Evolutionary conservation across 2,329 filamentous ascomycete species (phyloP).

Genomic region (Trichoderma guizhouense): DNA sequence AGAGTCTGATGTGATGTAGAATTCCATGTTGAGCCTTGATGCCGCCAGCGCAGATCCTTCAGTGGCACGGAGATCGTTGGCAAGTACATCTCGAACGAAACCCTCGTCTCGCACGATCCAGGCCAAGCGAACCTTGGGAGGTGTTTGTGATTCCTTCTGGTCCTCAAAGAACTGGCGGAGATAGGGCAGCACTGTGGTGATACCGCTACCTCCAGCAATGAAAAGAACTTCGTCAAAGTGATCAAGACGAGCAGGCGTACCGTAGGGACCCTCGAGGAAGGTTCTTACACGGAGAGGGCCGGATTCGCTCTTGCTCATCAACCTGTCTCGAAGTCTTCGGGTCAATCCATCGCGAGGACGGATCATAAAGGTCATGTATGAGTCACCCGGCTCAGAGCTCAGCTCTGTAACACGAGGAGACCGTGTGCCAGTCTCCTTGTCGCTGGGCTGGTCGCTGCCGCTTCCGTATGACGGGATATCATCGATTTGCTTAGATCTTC

Average conservation of each 20-base stretch:
- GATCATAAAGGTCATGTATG: constrained; percentile 36
- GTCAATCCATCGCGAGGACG: constrained; percentile 38
- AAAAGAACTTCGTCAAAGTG: constrained; percentile 34
- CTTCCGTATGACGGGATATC: background rate
- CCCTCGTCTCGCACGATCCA: constrained; percentile 34
- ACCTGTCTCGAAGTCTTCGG: constrained; percentile 27
- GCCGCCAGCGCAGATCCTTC: constrained; percentile 20
- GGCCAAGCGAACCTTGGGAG: constrained; percentile 28
- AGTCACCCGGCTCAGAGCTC: background rate
- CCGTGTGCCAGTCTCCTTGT: constrained; percentile 20
- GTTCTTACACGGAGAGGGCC: constrained; percentile 26
- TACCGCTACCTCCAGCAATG: constrained; percentile 37
- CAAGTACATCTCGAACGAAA: constrained; percentile 30
- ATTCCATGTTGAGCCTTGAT: constrained; percentile 26
- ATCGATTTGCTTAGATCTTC: constrained; percentile 14
- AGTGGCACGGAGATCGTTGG: constrained; percentile 26
- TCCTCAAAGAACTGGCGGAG: constrained; percentile 26
- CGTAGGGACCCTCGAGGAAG: constrained; percentile 38
- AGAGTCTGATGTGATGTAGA: constrained; percentile 29
- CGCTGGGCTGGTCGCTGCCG: constrained; percentile 21
- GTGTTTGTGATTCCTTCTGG: background rate
- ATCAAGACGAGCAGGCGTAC: constrained; percentile 30
- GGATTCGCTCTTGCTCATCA: constrained; percentile 20
- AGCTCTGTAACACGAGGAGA: constrained; percentile 12
- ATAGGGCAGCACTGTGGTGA: constrained; percentile 35